Evolutionary conservation across 352 stramenopile genomes (phyloP), one percentile per base, ranked within the genome.

Genomic region (Phytophthora agathidicida): DNA sequence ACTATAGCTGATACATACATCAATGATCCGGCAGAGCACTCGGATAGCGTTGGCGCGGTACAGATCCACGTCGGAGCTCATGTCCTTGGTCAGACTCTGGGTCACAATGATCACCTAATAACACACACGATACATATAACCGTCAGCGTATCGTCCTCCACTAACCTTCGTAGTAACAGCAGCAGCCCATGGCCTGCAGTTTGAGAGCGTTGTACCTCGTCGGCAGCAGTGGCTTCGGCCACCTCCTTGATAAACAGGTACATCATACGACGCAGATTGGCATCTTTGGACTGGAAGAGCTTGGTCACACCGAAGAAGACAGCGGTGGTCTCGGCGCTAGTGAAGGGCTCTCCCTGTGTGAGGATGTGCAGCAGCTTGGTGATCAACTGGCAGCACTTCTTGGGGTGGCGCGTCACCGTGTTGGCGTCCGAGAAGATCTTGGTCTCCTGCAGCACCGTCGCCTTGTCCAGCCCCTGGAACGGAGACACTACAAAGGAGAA

Each of bases 231-330:
- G 17, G 86, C 86, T 56, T 97, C 91, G 0, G 88, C 94, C 49
- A 99, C 96, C 59, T 99, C 97, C 77, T 99, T 99, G 68, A 99
- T 99, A 71, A 99, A 99, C 2, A 99, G 77, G 77, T 99, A 99
- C 61, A 99, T 98, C 96, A 99, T 99, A 19, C 97, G 85, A 16
- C 98, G 80, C 44, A 99, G 73, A 35, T 98, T 98, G 23, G 86
- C 94, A 75, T 99, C 96, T 64, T 99, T 94, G 49, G 85, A 98
- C 87, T 99, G 98, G 74, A 99, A 99, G 16, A 99, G 89, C 83
- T 99, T 99, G 2, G 98, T 99, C 10, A 99, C 97, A 13, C 96
- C 97, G 57, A 99, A 99, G 73, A 99, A 99, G 14, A 99, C 97
- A 24, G 98, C 97, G 0, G 93, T 98, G 3, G 96, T 98, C 71